Base-by-base conservation (phyloP, 441 rosid genomes). In the Populus hybrid region DNA sequence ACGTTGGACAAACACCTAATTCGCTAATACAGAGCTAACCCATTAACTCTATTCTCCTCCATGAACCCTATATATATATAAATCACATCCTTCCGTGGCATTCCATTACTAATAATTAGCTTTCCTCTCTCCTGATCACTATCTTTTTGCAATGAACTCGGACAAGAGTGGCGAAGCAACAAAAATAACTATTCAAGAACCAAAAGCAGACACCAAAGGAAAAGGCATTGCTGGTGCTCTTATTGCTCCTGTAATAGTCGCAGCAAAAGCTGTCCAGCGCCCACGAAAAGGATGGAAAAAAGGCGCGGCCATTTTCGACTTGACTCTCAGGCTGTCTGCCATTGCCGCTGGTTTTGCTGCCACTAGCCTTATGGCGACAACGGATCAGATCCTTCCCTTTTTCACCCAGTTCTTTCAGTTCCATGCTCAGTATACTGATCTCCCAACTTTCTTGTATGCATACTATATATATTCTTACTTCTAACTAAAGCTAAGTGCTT, bases 361-460 rank as follows among this genome's bases (percentile, higher is more conserved):
- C 6, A 80, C 97, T 28, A 82, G 88, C 20, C 68, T 86, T 32
- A 92, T 92, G 95, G 99, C 86, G 5, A 90, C 87, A 10, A 81
- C 90, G 0, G 89, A 85, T 0, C 77, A 92, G 80, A 85, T 84
- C 76, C 95, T 94, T 72, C 98, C 98, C 38, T 93, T 93, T 84
- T 91, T 93, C 90, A 93, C 97, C 69, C 98, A 90, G 82, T 93
- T 93, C 86, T 85, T 94, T 73, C 93, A 90, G 89, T 94, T 94
- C 85, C 85, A 89, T 67, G 99, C 95, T 71, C 69, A 91, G 73
- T 94, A 85, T 74, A 83, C 86, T 24, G 97, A 94, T 80, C 66
- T 94, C 21, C 87, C 88, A 8, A 83, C 88, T 40, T 85, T 93
- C 69, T 28, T 70, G 97, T 91, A 87, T 53, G 7, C 69, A 5